These are phyloP conservation scores for Fusarium udum DNA, from an alignment of 2,329 filamentous ascomycete genomes.

Conservation along the genomic window DNA sequence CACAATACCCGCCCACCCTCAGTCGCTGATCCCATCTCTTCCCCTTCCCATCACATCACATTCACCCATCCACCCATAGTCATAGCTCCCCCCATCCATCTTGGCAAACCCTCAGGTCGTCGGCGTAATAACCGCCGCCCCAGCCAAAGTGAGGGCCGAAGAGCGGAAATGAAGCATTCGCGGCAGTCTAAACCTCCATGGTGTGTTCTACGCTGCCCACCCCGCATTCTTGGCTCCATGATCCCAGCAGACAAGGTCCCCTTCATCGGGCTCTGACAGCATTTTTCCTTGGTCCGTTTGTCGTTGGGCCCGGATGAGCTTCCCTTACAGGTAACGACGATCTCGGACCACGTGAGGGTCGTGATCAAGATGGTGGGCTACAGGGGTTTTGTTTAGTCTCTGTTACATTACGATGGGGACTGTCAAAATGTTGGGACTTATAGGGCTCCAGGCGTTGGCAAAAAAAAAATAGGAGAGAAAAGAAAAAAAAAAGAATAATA, in stretches of 20 bases:
- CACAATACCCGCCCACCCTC: constrained; percentile 5
- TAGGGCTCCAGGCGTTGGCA: background rate
- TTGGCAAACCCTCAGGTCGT: constrained; percentile 5
- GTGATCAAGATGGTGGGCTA: constrained; percentile 14
- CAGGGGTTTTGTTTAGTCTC: constrained; percentile 16
- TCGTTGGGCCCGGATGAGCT: constrained; percentile 36
- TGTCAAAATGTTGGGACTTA: constrained; percentile 24
- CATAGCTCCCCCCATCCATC: background rate
- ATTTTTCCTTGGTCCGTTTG: constrained; percentile 23
- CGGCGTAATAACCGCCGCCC: constrained; percentile 23
- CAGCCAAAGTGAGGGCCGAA: background rate
- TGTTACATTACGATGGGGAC: constrained; percentile 16
- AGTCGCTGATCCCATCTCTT: background rate
- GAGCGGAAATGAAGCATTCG: constrained; percentile 11
- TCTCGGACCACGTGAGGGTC: constrained; percentile 35
- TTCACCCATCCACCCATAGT: background rate
- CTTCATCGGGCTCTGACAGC: background rate
- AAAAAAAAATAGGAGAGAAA: background rate
- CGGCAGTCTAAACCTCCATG: background rate
- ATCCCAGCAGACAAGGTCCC: constrained; percentile 6
- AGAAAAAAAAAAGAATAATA: background rate
- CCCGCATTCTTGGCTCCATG: constrained; percentile 29
- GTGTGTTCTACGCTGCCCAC: constrained; percentile 9
- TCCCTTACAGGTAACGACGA: constrained; percentile 38
- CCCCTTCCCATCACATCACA: constrained; percentile 2